Conservation (phyloP, 192 early-diverging fungal genomes). For the Podila epigama region DNA sequence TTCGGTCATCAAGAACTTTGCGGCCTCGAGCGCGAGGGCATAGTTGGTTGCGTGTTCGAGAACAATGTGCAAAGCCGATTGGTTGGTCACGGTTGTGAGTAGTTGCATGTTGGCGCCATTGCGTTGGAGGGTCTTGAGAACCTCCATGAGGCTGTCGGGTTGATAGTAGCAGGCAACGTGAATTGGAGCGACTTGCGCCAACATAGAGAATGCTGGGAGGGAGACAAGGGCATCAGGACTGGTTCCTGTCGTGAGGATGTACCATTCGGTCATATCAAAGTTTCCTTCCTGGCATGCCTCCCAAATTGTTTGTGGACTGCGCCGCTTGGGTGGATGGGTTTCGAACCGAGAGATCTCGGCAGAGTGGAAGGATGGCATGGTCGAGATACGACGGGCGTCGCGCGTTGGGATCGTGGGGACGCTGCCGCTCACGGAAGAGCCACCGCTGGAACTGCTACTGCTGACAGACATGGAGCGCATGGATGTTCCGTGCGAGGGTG, state of each 20-base stretch:
- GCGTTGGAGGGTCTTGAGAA: constrained; percentile 35
- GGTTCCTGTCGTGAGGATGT: constrained; percentile 28
- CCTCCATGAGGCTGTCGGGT: constrained; percentile 33
- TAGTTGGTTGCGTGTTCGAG: constrained; percentile 43
- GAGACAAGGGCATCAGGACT: constrained; percentile 14
- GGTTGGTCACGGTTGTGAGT: constrained; percentile 24
- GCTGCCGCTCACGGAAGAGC: constrained; percentile 11
- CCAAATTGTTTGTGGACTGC: constrained; percentile 28
- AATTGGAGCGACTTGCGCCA: constrained; percentile 39
- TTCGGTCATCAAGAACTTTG: constrained; percentile 28
- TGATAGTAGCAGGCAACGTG: constrained; percentile 44
- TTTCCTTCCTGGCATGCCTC: constrained; percentile 45
- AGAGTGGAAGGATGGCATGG: constrained; percentile 9
- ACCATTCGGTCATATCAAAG: constrained; percentile 31
- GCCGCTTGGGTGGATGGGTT: constrained; percentile 12
- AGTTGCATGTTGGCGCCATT: constrained; percentile 43
- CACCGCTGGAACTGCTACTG: constrained; percentile 38
- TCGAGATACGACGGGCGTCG: constrained; percentile 34
- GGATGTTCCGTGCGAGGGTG: constrained; percentile 9
- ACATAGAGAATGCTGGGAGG: constrained; percentile 31
- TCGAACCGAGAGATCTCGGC: constrained; percentile 11
- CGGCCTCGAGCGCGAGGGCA: constrained; percentile 15
- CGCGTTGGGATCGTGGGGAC: constrained; percentile 17
- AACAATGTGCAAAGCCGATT: constrained; percentile 39
- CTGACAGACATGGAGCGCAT: constrained; percentile 42